Evolutionary conservation across 2,329 filamentous ascomycete genomes (phyloP).

Genomic region (Colletotrichum sp.): DNA sequence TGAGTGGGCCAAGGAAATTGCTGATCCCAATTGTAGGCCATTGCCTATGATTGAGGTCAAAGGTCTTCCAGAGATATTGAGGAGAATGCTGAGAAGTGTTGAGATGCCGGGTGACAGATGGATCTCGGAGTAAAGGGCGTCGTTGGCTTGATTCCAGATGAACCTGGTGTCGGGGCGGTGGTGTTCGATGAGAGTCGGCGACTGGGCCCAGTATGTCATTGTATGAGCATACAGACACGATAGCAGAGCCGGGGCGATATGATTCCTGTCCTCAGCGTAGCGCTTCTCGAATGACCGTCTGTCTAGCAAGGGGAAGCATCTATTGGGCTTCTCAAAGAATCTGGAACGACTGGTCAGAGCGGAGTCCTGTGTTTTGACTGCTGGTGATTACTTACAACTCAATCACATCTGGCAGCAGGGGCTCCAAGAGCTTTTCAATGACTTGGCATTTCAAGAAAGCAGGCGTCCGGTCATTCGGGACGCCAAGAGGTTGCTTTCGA

Average conservation of each 20-base stretch:
- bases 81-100: slow-evolving; percentile 59
- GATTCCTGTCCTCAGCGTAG: slow-evolving; percentile 47
- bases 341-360: slow-evolving; percentile 30
- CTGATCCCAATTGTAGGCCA: slow-evolving; percentile 52
- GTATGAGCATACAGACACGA: slow-evolving; percentile 63
- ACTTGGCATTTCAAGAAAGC: slow-evolving; percentile 55
- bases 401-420: slow-evolving; percentile 55
- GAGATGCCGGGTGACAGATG: slow-evolving; percentile 63
- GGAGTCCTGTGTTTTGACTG: no score
- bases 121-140: slow-evolving; percentile 64
- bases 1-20: slow-evolving; percentile 57
- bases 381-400: slow-evolving; percentile 40
- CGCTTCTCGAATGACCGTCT: slow-evolving; percentile 56
- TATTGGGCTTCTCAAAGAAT: slow-evolving; percentile 61
- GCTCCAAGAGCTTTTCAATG: slow-evolving; percentile 64
- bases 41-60: slow-evolving; percentile 66
- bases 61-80: slow-evolving; percentile 65
- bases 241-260: slow-evolving; percentile 60
- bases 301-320: slow-evolving; percentile 67
- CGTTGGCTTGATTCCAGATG: slow-evolving; percentile 66
- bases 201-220: slow-evolving; percentile 61
- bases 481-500: slow-evolving; percentile 48
- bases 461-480: slow-evolving; percentile 39
- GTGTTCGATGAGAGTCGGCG: slow-evolving; percentile 45
- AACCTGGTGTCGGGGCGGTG: slow-evolving; percentile 63